Evolutionary conservation across 148 eudicot genomes (phyloP), one percentile per base, ranked within the genome.

Genomic region (Fallopia convolvulus): DNA sequence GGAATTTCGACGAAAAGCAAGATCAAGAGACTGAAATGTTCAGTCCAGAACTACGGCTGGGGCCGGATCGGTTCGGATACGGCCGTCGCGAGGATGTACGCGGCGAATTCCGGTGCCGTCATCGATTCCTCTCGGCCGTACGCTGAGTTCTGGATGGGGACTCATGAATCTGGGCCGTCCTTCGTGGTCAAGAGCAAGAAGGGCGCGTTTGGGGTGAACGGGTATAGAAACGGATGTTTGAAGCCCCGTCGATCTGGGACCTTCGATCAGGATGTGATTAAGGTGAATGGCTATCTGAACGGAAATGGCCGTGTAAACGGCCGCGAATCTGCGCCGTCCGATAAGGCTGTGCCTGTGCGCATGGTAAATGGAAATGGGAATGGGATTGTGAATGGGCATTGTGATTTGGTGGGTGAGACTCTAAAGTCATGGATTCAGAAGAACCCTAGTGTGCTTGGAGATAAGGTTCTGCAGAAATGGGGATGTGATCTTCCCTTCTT

Each of bases 121-220:
- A 74, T 86, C 40, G 92, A 86, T 65, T 84, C 81, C 0, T 81
- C 71, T 0, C 83, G 82, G 79, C 93, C 88, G 15, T 89, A 87
- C 78, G 99, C 99, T n/a, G 97, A 95, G 86, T 86, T 95, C 10
- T 95, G 99, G 97, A 95, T 95, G 94, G 99, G 99, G 0, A 92
- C 99, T 20, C 99, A 95, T 79, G 92, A 82, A 33, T 89, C 94
- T 26, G 97, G 97, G 0, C 91, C 97, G 1, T 92, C 99, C 15
- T 90, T 82, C 80, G 86, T 89, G 40, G 79, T 80, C 0, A 80
- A 74, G 5, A 75, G 66, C 0, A 80, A 74, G 3, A 80, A 71
- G 42, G 13, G 33, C 39, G n/a, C 36, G 40, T 46, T 46, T 17
- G 26, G 49, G 76, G 41, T 18, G 42, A 74, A 52, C 10, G 72